Conservation (phyloP, 768 basidiomycete genomes). For the Gloeostereum incarnatum region DNA sequence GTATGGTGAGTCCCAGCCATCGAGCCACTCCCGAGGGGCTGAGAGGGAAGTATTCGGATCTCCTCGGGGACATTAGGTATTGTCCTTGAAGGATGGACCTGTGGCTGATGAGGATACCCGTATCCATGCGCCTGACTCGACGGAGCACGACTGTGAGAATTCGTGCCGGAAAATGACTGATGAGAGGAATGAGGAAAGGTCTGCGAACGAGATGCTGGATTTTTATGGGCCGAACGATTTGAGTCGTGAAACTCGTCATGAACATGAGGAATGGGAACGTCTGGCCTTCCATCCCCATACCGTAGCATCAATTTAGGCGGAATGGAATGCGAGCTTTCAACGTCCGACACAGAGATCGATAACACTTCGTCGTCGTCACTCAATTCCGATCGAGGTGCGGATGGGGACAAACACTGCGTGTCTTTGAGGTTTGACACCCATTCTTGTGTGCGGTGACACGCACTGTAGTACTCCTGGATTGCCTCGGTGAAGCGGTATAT, state of each 20-base stretch:
- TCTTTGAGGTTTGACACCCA: constrained; percentile 49
- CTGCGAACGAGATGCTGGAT: constrained; percentile 18
- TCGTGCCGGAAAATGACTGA: constrained; percentile 29
- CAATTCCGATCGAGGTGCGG: constrained; percentile 43
- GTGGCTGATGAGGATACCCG: too few relatives aligned
- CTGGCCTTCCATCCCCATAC: constrained; percentile 54
- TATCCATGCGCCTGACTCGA: constrained; percentile 14
- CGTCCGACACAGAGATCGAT: constrained; percentile 32
- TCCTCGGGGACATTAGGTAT: constrained; percentile 42
- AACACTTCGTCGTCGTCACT: constrained; percentile 25
- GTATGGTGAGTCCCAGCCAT: constrained; percentile 23
- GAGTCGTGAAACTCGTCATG: constrained; percentile 23
- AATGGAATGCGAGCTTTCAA: constrained; percentile 38
- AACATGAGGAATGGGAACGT: constrained; percentile 51
- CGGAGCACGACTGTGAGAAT: constrained; percentile 21
- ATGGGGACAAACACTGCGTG: constrained; percentile 44
- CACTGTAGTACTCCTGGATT: constrained; percentile 47
- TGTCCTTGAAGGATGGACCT: too few relatives aligned
- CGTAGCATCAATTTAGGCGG: constrained; percentile 70
- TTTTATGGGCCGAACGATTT: constrained; percentile 10
- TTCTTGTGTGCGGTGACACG: constrained; percentile 52
- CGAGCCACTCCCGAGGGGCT: constrained; percentile 18
- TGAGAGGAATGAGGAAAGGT: constrained; percentile 20
- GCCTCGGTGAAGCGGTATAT: constrained; percentile 50
- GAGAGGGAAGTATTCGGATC: constrained; percentile 53